These are phyloP conservation scores for Quercus lobata DNA, from an alignment of 331 rosid genomes.

Conservation along the genomic window DNA sequence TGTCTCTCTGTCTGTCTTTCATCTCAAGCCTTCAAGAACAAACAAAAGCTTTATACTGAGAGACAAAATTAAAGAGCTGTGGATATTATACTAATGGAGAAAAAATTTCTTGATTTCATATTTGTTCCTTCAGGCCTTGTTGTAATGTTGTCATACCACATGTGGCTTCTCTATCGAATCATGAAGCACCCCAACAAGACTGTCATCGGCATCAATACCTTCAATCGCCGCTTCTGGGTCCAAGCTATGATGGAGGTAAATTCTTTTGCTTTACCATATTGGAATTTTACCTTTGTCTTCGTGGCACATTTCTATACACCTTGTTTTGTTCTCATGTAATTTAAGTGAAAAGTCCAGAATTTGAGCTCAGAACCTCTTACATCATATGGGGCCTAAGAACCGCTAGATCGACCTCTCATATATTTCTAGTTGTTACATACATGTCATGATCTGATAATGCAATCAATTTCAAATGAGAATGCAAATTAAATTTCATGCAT, in stretches of 20 bases:
- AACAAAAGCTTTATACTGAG: neutral
- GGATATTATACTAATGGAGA: slow-evolving; percentile 41
- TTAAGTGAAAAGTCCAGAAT: too few relatives aligned
- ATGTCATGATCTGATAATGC: neutral
- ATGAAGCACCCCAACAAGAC: slow-evolving; percentile 61
- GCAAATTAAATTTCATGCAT: neutral
- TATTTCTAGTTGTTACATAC: neutral
- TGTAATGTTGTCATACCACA: slow-evolving; percentile 57
- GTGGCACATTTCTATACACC: neutral
- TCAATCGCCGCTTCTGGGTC: slow-evolving; percentile 86
- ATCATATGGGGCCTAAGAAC: too few relatives aligned
- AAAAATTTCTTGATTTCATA: slow-evolving; percentile 40
- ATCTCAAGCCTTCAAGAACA: neutral
- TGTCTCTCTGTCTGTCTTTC: slow-evolving; percentile 2
- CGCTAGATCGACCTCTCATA: too few relatives aligned
- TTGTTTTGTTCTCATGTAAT: too few relatives aligned
- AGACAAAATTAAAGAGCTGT: neutral
- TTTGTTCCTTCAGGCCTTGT: slow-evolving; percentile 66
- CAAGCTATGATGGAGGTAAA: slow-evolving; percentile 90
- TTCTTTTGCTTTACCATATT: neutral
- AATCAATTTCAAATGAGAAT: neutral
- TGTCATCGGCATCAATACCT: slow-evolving; percentile 71
- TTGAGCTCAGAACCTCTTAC: too few relatives aligned
- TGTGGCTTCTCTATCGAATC: slow-evolving; percentile 63
- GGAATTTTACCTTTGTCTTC: neutral